Percentiles rank a stretch among this genome's conserved stretches.
These are phyloP conservation scores for Teunomyces gatunensis DNA, from an alignment of 805 yeast species.

Conservation along the genomic window DNA sequence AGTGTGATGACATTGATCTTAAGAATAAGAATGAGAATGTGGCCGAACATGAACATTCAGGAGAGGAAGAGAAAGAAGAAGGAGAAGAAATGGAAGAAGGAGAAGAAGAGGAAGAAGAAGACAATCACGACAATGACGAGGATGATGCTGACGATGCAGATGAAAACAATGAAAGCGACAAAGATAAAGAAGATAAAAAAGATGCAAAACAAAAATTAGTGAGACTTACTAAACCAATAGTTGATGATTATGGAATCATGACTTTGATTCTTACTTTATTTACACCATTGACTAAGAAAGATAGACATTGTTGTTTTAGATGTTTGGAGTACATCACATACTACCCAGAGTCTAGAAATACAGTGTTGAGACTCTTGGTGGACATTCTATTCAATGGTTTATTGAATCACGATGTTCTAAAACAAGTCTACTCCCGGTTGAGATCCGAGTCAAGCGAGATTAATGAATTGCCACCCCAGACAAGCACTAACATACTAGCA, in stretches of 20 bases:
- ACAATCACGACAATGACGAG: too few species aligned
- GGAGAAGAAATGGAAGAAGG: too few species aligned
- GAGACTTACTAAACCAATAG: conserved; percentile 48
- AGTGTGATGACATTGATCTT: too few species aligned
- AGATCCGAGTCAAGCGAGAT: conserved; percentile 8
- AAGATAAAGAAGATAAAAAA: too few species aligned
- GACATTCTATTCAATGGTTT: conserved; percentile 69
- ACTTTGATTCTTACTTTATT: conserved; percentile 68
- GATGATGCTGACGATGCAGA: too few species aligned
- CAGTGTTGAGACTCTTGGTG: conserved; percentile 66
- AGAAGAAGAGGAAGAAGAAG: too few species aligned
- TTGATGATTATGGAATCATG: conserved; percentile 74
- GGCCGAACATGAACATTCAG: too few species aligned
- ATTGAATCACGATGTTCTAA: conserved; percentile 56
- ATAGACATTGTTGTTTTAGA: conserved; percentile 61
- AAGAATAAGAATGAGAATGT: too few species aligned
- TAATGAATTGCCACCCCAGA: conserved; percentile 50
- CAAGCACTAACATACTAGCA: conserved; percentile 69
- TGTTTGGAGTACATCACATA: conserved; percentile 65
- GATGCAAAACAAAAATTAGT: background rate
- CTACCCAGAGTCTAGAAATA: conserved; percentile 75
- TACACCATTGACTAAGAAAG: conserved; percentile 63
- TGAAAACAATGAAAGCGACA: too few species aligned
- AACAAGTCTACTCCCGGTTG: conserved; percentile 63
- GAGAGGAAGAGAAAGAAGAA: too few species aligned